Base-by-base conservation (phyloP, 2,329 filamentous ascomycete genomes). In the Biscogniauxia sp. region DNA sequence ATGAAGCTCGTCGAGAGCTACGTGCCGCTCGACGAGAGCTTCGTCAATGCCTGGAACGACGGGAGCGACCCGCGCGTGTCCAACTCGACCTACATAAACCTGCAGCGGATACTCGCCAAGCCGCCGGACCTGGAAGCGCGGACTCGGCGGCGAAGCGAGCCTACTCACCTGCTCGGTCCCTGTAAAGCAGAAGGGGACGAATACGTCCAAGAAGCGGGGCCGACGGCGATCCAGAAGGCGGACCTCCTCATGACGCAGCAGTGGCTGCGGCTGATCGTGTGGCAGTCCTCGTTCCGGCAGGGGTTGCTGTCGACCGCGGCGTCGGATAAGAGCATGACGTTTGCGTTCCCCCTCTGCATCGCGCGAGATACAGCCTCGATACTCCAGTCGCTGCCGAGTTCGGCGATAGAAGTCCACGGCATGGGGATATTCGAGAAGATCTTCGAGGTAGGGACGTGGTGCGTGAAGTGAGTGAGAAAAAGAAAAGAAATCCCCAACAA, bases 181-280 rank as follows among this genome's bases (percentile, higher is more conserved):
- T 45, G 15, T 53, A 9, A 17, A 26, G 20, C 4, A 45, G 5
- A n/a, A 25, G 11, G 23, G 19, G 25, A 54, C 2, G 17, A 51
- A 53, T 26, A 55, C 77, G 78, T 7, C 9, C 81, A 84, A 56
- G 76, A 79, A 45, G 81, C 83, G 55, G 71, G 74, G 62, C 72
- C 75, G 5, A 88, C 86, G 0, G 85, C 88, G 60, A 87, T 85
- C 20, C 88, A 91, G 67, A 88, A 87, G 57, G 86, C 89, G 6
- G 87, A 91, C 66, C 80, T 91, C 19, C 79, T 88, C 51, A 83
- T 88, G 57, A 90, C 87, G 1, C 88, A 91, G 70, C 87, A 89
- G 68, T 91, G 88, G 88, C 78, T 91, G 4, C 80, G 85, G 19
- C 84, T 87, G 1, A 88, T 90, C 75, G 84, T 90, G n/a, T 91